Conservation (phyloP, 179 eudicot species). For the Carnegiea gigantea region DNA sequence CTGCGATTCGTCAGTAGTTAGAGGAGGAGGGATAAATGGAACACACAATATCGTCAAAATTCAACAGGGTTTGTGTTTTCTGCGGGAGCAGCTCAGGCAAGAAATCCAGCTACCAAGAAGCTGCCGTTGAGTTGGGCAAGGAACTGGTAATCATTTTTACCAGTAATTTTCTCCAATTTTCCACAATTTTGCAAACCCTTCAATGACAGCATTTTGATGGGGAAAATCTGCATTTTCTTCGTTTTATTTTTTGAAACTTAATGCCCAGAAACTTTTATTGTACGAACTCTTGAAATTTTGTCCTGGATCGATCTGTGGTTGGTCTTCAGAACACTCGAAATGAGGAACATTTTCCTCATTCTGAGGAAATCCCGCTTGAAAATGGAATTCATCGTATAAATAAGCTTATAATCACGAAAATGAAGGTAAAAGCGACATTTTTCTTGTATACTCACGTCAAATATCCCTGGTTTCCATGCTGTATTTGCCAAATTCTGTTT, state of each 20-base stretch:
- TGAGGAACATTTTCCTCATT: not conserved
- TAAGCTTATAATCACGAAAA: constrained; percentile 4
- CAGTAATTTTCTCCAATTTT: not conserved
- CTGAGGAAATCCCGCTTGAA: not conserved
- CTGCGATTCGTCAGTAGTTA: not conserved
- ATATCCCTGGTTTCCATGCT: not conserved
- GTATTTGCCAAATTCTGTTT: not conserved
- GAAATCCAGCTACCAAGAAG: constrained; percentile 41
- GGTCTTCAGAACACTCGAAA: not conserved
- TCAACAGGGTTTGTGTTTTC: constrained; percentile 42
- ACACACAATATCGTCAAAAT: constrained; percentile 40
- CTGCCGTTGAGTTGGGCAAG: constrained; percentile 42
- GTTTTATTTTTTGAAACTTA: no score
- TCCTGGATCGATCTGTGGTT: not conserved
- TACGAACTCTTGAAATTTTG: not conserved
- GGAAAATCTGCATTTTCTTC: not conserved
- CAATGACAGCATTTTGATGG: not conserved
- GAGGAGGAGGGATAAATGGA: constrained; percentile 27
- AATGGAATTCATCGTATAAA: not conserved
- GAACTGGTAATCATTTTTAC: constrained; percentile 28
- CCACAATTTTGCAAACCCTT: not conserved
- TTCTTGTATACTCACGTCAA: constrained; percentile 18
- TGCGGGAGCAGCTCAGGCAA: constrained; percentile 46
- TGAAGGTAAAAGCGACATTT: not conserved
- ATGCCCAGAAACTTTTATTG: not conserved